Evolutionary conservation across 1,139 yeast species (phyloP), one percentile per base, ranked within the genome.

Genomic region (Kodamaea alishanica): DNA sequence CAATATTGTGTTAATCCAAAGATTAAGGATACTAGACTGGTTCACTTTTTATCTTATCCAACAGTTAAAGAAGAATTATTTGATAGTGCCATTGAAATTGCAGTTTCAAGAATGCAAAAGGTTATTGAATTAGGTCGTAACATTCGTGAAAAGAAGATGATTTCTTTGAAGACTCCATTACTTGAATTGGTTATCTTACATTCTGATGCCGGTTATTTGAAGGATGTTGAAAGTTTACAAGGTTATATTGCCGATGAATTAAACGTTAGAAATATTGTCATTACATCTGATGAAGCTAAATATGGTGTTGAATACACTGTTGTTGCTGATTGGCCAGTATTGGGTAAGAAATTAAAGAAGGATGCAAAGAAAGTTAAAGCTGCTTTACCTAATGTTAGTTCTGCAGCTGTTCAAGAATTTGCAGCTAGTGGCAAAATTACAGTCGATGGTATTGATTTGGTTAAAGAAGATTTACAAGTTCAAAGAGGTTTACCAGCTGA

Each of bases 251-350:
- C 76, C 47, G 97, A 90, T 53, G 98, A 94, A 68, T 78, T 94
- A 62, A 94, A 94, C 58, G 85, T 94, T 43, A 84, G 97, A 64
- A 92, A 86, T 52, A 65, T 94, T 43, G 70, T 88, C 53, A 83
- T 94, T 54, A 89, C 97, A 26, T 75, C 88, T 25, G 97, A 94
- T 58, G 99, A 94, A 70, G 83, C 76, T 52, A 81, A 84, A 58
- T 90, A 89, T 58, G 94, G 92, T 54, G 97, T 94, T 46, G 86
- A 84, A 58, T 92, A 90, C 72, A 79, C 78, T 46, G 97, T 92
- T 35, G 95, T 86, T 61, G 98, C 98, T 34, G 99, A 94, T 70
- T 94, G 99, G 99, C 95, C 97, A 39, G 88, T 89, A 11, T 77
- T 94, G 51, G 99, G 99, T 69, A 92, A 92, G 77, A 92, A 92